Percentiles rank a stretch among this genome's conserved stretches.
Conservation (phyloP, 116 monocot genomes). For the Cymodocea nodosa region DNA sequence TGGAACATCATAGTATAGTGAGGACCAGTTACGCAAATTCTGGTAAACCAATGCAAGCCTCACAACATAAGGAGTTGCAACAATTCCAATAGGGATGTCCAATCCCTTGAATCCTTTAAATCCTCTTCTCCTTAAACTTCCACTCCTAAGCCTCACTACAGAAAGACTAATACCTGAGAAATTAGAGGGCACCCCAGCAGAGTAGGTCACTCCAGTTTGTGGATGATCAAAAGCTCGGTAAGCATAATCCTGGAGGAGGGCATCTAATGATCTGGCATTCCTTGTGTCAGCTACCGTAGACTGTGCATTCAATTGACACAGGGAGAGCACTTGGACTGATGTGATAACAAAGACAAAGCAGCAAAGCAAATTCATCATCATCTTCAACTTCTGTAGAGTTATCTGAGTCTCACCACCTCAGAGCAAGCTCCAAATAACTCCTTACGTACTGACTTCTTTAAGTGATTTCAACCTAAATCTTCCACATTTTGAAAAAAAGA, state of each 20-base stretch:
- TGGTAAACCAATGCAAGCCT: constrained; percentile 88
- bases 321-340: constrained; percentile 12
- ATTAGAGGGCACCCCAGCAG: constrained; percentile 41
- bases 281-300: background rate
- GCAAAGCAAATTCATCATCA: background rate
- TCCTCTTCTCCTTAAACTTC: constrained; percentile 56
- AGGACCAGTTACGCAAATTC: constrained; percentile 73
- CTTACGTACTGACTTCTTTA: too few relatives aligned
- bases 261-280: constrained; percentile 39
- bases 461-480: too few relatives aligned
- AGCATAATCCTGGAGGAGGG: constrained; percentile 72
- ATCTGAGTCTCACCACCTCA: too few relatives aligned
- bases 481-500: background rate
- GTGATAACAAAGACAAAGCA: background rate
- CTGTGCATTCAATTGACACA: constrained; percentile 27
- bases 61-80: constrained; percentile 54
- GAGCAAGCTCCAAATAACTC: too few relatives aligned
- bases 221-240: constrained; percentile 53
- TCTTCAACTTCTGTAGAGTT: background rate
- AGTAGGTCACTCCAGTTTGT: constrained; percentile 46
- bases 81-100: constrained; percentile 44
- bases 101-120: constrained; percentile 54
- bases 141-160: constrained; percentile 50
- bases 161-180: constrained; percentile 56
- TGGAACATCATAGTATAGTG: constrained; percentile 48